Percentiles rank a stretch among this genome's conserved stretches.
phyloP scores from a whole-genome alignment of 75 land plant genomes.

The Selaginella moellendorffii region DNA sequence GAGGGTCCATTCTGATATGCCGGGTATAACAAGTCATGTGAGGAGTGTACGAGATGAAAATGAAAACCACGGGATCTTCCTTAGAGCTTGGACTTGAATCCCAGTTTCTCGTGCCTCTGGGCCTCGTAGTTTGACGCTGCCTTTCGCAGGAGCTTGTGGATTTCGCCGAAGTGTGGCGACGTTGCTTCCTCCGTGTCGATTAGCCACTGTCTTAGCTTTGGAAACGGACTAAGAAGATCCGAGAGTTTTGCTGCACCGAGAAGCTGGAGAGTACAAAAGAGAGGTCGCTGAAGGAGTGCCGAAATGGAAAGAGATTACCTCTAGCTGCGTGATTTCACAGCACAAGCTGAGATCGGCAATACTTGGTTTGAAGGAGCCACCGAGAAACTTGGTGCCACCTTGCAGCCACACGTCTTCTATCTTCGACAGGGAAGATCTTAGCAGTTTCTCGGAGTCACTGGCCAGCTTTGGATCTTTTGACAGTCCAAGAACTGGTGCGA shows the following conservation, averaged over 20 bases:
- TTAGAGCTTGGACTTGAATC: too few species aligned
- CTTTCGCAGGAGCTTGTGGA: too few species aligned
- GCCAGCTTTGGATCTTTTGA: not conserved
- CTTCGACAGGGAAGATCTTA: conserved; percentile 40
- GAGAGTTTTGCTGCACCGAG: not conserved
- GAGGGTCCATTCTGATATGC: too few species aligned
- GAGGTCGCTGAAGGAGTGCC: too few species aligned
- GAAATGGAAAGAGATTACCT: conserved; percentile 51
- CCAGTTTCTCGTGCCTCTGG: too few species aligned
- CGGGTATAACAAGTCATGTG: too few species aligned
- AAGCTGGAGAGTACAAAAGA: too few species aligned
- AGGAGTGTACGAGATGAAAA: too few species aligned
- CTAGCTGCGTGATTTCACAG: conserved; percentile 79
- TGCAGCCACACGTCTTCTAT: conserved; percentile 66
- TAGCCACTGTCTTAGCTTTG: not conserved
- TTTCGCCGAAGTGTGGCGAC: not conserved
- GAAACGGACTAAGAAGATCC: not conserved
- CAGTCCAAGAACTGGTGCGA: not conserved
- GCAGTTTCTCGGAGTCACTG: conserved; percentile 24
- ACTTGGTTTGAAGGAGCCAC: conserved; percentile 49
- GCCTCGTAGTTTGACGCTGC: too few species aligned
- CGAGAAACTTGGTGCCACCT: conserved; percentile 41
- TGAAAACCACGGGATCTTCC: too few species aligned
- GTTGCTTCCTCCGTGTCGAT: not conserved
- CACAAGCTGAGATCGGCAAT: conserved; percentile 85